Evolutionary conservation across 2,329 filamentous ascomycete species (phyloP), one percentile per base, ranked within the genome.

Genomic region (Phoma sp.): DNA sequence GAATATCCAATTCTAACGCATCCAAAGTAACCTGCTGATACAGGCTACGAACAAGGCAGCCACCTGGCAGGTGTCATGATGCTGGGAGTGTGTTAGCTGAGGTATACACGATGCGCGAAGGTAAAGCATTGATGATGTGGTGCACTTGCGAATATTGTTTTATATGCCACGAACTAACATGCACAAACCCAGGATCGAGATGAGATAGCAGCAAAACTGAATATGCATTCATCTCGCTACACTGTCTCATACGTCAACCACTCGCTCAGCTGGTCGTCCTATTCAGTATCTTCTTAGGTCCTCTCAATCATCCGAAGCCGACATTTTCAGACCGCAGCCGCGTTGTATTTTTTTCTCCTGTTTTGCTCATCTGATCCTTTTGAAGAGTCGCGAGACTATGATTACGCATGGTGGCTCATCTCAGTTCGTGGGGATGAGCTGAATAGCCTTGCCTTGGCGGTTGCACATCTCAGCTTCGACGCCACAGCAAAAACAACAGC

Each of bases 401-500:
- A n/a, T n/a, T n/a, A n/a, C n/a, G n/a, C n/a, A n/a, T n/a, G n/a
- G n/a, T n/a, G n/a, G n/a, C n/a, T n/a, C 38, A 42, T 29, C 30
- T 30, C 38, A 36, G 15, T 30, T 45, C 18, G 20, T 53, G 42
- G 23, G n/a, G n/a, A 23, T 40, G 46, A 55, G 52, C 52, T 55
- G 52, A 50, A 25, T 21, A 49, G 45, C 52, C 39, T 55, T 26
- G 34, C 40, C 52, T 43, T 54, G 38, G 30, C 51, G n/a, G n/a
- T n/a, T 21, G 20, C 10, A 7, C 38, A 26, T 11, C 30, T 49
- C 39, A 50, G 52, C 46, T 46, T 25, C 46, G 30, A 45, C 46
- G 40, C 52, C 52, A 55, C 46, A 37, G n/a, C n/a, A n/a, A n/a
- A n/a, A n/a, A 28, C n/a, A 38, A 23, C 21, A 28, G 33, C 36